Conservation (phyloP, 768 basidiomycete species). For the Suillus subluteus region DNA sequence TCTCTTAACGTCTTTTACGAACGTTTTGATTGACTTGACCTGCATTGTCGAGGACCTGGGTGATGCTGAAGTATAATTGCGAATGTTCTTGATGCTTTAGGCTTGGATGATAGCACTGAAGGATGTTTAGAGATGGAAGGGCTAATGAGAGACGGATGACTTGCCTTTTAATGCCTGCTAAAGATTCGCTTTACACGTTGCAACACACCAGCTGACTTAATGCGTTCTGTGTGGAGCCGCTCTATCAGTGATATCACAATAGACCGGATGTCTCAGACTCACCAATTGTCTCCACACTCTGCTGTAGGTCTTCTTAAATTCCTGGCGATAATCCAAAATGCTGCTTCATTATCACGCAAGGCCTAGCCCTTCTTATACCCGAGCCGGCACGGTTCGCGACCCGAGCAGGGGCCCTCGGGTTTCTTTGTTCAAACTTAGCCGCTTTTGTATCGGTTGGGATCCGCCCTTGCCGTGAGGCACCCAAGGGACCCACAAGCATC, state of each 20-base stretch:
- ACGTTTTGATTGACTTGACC: constrained; percentile 33
- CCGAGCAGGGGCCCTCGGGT: background rate
- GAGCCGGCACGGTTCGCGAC: background rate
- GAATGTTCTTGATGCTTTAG: background rate
- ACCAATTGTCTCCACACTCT: background rate
- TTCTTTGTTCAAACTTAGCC: constrained; percentile 3
- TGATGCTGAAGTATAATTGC: constrained; percentile 1
- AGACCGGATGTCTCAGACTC: constrained; percentile 10
- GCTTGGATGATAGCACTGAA: background rate
- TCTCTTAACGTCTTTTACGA: constrained; percentile 37
- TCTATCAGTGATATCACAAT: background rate
- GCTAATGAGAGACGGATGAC: background rate
- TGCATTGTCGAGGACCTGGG: constrained; percentile 26
- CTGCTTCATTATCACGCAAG: background rate
- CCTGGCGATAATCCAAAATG: background rate
- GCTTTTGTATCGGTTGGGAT: background rate
- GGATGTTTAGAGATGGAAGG: background rate
- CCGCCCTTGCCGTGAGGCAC: constrained; percentile 4
- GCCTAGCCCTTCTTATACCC: constrained; percentile 3
- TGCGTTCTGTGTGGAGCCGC: constrained; percentile 4
- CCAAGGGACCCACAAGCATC: background rate
- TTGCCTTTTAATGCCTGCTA: constrained; percentile 3
- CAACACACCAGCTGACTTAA: constrained; percentile 7
- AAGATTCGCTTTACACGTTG: constrained; percentile 15
- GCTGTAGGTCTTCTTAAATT: background rate